Percentiles rank a stretch among this genome's conserved stretches.
Evolutionary conservation across 495 filamentous ascomycete genomes (phyloP).

Genomic region (Penicillium roqueforti): DNA sequence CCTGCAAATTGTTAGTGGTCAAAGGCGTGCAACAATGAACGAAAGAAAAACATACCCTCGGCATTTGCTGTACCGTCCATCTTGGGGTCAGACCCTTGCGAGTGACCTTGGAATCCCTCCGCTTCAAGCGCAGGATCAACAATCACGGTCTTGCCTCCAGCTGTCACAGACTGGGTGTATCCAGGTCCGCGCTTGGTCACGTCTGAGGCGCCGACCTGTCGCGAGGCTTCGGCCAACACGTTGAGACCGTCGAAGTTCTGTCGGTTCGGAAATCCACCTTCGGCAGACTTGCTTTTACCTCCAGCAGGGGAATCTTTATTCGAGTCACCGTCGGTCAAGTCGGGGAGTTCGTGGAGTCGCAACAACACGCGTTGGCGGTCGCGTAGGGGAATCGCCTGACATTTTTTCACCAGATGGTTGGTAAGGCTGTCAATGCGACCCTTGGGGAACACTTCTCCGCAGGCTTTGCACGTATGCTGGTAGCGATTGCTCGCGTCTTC

Average conservation of each 20-base stretch:
- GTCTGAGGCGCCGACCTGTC: constrained; percentile 57
- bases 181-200: constrained; percentile 39
- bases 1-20: constrained; percentile 26
- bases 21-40: not conserved
- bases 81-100: constrained; percentile 27
- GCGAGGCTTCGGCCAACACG: constrained; percentile 76
- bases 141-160: constrained; percentile 46
- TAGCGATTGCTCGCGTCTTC: constrained; percentile 84
- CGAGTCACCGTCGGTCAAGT: constrained; percentile 34
- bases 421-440: constrained; percentile 76
- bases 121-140: constrained; percentile 47
- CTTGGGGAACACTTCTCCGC: constrained; percentile 79
- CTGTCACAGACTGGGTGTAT: constrained; percentile 46
- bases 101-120: constrained; percentile 40
- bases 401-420: constrained; percentile 76
- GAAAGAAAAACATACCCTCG: constrained; percentile 15
- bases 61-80: constrained; percentile 29
- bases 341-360: constrained; percentile 50
- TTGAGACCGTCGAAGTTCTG: constrained; percentile 72
- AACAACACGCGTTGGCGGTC: constrained; percentile 64
- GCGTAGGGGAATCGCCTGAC: constrained; percentile 63
- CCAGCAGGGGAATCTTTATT: constrained; percentile 34
- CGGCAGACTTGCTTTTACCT: constrained; percentile 38
- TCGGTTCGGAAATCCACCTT: constrained; percentile 39
- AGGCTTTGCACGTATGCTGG: constrained; percentile 79